Percentiles rank a stretch among this genome's conserved stretches.
phyloP scores from a whole-genome alignment of 2,329 filamentous ascomycete genomes.

The Helotiales sp. region DNA sequence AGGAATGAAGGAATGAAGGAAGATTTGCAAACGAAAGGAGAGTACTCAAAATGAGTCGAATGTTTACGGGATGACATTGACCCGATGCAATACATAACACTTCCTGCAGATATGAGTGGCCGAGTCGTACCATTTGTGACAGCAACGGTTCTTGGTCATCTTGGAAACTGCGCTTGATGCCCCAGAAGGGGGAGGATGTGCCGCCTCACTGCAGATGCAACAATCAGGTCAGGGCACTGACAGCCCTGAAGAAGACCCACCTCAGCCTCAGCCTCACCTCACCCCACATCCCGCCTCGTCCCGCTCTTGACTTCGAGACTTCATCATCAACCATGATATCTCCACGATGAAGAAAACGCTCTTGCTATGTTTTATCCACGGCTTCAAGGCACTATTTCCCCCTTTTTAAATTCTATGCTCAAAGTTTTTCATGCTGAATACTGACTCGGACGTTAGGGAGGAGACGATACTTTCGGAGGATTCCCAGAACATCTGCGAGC shows the following conservation, averaged over 20 bases:
- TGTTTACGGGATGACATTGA: not conserved
- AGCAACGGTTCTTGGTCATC: too few relatives aligned
- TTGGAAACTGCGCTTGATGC: not conserved
- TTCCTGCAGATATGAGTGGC: not conserved
- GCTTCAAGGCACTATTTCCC: constrained; percentile 71
- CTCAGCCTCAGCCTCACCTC: not conserved
- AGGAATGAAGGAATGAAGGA: not conserved
- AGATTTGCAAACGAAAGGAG: not conserved
- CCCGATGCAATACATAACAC: not conserved
- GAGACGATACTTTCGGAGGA: constrained; percentile 76
- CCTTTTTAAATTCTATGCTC: not conserved
- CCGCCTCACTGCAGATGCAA: too few relatives aligned
- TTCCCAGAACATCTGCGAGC: constrained; percentile 76
- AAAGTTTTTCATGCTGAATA: not conserved
- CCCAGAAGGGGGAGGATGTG: not conserved
- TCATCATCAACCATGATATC: constrained; percentile 17
- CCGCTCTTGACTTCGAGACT: too few relatives aligned
- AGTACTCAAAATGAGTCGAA: not conserved
- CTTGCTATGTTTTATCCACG: constrained; percentile 83
- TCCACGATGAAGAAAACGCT: constrained; percentile 76
- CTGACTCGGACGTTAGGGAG: constrained; percentile 56
- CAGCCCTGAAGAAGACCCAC: not conserved
- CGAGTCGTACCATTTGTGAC: not conserved
- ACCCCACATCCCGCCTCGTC: not conserved
- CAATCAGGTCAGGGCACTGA: too few relatives aligned